Evolutionary conservation across 805 yeast genomes (phyloP).

Genomic region (Isabelozyma pseudorhagii): DNA sequence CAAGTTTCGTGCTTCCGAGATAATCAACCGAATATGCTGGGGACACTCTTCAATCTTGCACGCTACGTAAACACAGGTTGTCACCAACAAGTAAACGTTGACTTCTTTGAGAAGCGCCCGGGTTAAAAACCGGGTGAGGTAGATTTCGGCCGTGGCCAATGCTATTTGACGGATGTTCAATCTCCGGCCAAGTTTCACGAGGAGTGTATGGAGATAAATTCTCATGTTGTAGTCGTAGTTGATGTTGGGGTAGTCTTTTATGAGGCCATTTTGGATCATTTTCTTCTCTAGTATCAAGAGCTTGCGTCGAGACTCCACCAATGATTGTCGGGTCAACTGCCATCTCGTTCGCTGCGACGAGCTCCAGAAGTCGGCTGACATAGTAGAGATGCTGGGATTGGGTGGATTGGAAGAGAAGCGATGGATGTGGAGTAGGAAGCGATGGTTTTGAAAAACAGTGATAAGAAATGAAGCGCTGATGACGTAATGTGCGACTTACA

Average conservation of each 20-base stretch:
- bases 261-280: constrained; percentile 42
- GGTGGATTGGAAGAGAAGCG: neutral
- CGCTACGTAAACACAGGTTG: constrained; percentile 85
- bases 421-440: neutral
- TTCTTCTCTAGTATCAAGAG: constrained; percentile 37
- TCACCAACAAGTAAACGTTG: constrained; percentile 73
- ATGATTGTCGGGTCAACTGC: constrained; percentile 69
- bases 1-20: constrained; percentile 78
- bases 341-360: constrained; percentile 79
- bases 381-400: constrained; percentile 8
- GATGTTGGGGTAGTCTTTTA: constrained; percentile 43
- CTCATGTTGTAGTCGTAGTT: constrained; percentile 60
- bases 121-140: constrained; percentile 72
- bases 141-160: constrained; percentile 84
- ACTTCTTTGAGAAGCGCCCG: constrained; percentile 74
- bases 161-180: constrained; percentile 79
- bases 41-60: constrained; percentile 96
- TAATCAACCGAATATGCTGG: constrained; percentile 81
- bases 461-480: too few relatives aligned
- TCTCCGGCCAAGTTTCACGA: constrained; percentile 75
- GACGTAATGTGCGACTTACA: neutral
- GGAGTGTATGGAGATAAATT: constrained; percentile 72
- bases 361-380: constrained; percentile 88
- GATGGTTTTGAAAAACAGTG: neutral
- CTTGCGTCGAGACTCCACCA: constrained; percentile 45